phyloP scores from a whole-genome alignment of 805 yeast genomes.

The Candida michaelii region DNA sequence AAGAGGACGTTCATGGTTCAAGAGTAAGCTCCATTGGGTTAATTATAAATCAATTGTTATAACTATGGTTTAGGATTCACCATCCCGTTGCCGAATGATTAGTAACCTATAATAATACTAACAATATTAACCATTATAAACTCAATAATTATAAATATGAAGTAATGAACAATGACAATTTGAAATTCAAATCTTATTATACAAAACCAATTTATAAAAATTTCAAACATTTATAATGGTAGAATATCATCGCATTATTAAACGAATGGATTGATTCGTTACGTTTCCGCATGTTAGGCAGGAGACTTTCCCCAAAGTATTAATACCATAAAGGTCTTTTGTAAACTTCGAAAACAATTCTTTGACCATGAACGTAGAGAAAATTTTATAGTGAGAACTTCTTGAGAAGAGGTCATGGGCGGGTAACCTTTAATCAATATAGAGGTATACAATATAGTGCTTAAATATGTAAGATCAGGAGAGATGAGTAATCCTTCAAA shows the following conservation, averaged over 20 bases:
- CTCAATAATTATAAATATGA: constrained; percentile 9
- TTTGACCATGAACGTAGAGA: constrained; percentile 62
- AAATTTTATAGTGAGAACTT: not conserved
- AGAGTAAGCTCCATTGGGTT: constrained; percentile 91
- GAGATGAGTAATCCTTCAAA: too few relatives aligned
- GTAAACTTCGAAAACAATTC: constrained; percentile 80
- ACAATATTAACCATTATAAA: constrained; percentile 7
- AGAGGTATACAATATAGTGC: not conserved
- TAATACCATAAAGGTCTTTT: constrained; percentile 32
- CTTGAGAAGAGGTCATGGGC: not conserved
- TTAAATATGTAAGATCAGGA: too few relatives aligned
- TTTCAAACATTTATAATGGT: not conserved
- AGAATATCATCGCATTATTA: constrained; percentile 8
- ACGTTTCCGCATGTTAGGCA: constrained; percentile 72
- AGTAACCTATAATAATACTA: not conserved
- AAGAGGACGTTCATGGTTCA: constrained; percentile 58
- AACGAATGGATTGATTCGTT: constrained; percentile 31
- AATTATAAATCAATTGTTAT: constrained; percentile 59
- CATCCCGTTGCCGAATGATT: constrained; percentile 61
- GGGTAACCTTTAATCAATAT: not conserved
- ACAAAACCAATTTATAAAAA: constrained; percentile 3
- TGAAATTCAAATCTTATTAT: constrained; percentile 1
- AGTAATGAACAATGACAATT: constrained; percentile 1
- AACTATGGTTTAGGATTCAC: constrained; percentile 66
- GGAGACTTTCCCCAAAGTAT: constrained; percentile 91